Conservation (phyloP, 257 asterid genomes). For the Solanum neorickii region DNA sequence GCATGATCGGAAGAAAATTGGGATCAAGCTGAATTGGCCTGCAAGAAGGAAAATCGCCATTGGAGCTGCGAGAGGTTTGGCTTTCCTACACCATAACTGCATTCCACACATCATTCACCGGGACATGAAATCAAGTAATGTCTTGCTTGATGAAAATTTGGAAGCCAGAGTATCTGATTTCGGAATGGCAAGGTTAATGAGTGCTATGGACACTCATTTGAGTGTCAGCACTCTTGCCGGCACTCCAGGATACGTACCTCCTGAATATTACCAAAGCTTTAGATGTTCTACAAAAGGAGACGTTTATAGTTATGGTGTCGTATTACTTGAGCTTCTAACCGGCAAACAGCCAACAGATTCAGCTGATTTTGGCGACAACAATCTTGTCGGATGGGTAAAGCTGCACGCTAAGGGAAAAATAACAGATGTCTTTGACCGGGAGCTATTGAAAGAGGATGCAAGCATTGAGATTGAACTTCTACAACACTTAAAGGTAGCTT, state of each 20-base stretch:
- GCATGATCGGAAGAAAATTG: slow-evolving; percentile 47
- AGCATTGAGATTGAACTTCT: slow-evolving; percentile 63
- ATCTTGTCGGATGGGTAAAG: slow-evolving; percentile 92
- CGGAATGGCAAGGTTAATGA: slow-evolving; percentile 93
- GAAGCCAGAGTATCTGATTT: slow-evolving; percentile 94
- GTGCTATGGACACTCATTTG: slow-evolving; percentile 79
- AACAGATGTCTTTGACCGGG: slow-evolving; percentile 64
- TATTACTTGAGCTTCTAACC: slow-evolving; percentile 75
- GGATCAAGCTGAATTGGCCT: slow-evolving; percentile 62
- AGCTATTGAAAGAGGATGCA: slow-evolving; percentile 58
- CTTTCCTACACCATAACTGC: slow-evolving; percentile 85
- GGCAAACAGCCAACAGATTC: slow-evolving; percentile 86
- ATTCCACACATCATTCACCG: slow-evolving; percentile 85
- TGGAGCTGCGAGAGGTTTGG: slow-evolving; percentile 87
- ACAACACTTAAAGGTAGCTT: slow-evolving; percentile 65
- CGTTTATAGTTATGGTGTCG: slow-evolving; percentile 90
- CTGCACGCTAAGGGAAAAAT: slow-evolving; percentile 48
- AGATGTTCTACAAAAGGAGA: slow-evolving; percentile 84
- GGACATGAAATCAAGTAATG: slow-evolving; percentile 97
- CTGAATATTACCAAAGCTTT: slow-evolving; percentile 89
- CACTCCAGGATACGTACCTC: slow-evolving; percentile 95
- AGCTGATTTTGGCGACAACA: slow-evolving; percentile 81
- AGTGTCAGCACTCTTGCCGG: slow-evolving; percentile 93
- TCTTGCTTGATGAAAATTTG: slow-evolving; percentile 63
- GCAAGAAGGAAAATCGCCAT: slow-evolving; percentile 71